A percentile compares a stretch with the other conserved stretches of the same genome.
Evolutionary conservation across 2,329 filamentous ascomycete species (phyloP).

Genomic region (Byssothecium circinans): DNA sequence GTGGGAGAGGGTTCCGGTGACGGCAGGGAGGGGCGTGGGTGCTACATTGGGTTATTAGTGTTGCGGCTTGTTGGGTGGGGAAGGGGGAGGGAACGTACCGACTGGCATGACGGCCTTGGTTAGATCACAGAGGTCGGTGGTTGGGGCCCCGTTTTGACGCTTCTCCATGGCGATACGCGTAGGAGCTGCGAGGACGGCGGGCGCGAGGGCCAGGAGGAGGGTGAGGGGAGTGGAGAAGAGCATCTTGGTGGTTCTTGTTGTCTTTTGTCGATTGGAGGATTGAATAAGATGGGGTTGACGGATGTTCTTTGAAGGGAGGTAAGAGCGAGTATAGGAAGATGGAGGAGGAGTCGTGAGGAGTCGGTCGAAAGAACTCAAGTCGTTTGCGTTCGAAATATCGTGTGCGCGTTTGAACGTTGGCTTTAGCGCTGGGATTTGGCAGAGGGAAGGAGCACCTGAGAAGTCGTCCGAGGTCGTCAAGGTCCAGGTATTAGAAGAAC

Average conservation of each 20-base stretch:
- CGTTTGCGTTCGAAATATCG: too few species aligned
- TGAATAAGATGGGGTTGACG: background rate
- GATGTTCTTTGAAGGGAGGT: background rate
- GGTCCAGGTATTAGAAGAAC: background rate
- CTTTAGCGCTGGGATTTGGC: too few species aligned
- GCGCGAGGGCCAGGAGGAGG: conserved; percentile 35
- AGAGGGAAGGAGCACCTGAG: too few species aligned
- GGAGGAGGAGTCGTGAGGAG: too few species aligned
- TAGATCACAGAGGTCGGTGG: conserved; percentile 32
- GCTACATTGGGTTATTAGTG: conserved; percentile 41
- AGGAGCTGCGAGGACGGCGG: conserved; percentile 36
- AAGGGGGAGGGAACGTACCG: conserved; percentile 25
- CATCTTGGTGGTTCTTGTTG: conserved; percentile 24
- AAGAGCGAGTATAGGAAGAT: too few species aligned
- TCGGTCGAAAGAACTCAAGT: too few species aligned
- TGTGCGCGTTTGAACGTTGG: too few species aligned
- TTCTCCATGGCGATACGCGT: conserved; percentile 12
- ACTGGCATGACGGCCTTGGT: conserved; percentile 30
- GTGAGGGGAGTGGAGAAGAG: conserved; percentile 32
- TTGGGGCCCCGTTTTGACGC: conserved; percentile 19
- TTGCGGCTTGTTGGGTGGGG: conserved; percentile 9
- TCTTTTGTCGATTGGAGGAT: background rate
- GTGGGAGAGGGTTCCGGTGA: conserved; percentile 68
- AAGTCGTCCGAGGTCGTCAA: background rate
- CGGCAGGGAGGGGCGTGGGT: conserved; percentile 61